Conservation (phyloP, 2,329 filamentous ascomycete genomes). For the Aspergillus pseudoglaucus region DNA sequence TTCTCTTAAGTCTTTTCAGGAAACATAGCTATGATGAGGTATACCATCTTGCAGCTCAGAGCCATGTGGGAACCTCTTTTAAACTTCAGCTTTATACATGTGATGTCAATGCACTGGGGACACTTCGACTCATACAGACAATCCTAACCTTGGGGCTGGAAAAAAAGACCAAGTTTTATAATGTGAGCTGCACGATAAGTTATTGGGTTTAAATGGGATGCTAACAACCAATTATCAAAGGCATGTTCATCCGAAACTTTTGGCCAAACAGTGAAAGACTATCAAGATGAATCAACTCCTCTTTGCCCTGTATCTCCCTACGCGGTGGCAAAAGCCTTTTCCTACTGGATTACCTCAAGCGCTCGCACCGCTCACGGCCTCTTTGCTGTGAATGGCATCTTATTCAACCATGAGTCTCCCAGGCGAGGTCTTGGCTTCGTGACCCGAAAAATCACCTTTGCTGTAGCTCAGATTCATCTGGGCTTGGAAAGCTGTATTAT, state of each 20-base stretch:
- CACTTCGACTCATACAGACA: constrained; percentile 1
- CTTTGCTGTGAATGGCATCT: constrained; percentile 3
- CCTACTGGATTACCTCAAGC: constrained; percentile 2
- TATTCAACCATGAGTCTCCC: constrained; percentile 6
- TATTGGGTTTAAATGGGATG: not conserved
- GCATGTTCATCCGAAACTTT: constrained; percentile 2
- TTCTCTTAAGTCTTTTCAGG: not conserved
- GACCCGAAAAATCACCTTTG: constrained; percentile 1
- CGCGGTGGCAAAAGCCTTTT: constrained; percentile 1
- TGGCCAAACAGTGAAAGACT: not conserved
- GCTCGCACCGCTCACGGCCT: constrained; percentile 1
- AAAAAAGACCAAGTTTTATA: constrained; percentile 1
- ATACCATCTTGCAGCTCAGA: not conserved
- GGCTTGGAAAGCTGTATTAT: not conserved
- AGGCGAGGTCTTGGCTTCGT: not conserved
- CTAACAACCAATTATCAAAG: not conserved
- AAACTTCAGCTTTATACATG: not conserved
- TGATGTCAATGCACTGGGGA: constrained; percentile 1
- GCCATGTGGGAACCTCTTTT: not conserved
- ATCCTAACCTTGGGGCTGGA: not conserved
- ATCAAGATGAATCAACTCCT: constrained; percentile 1
- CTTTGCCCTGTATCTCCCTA: constrained; percentile 3
- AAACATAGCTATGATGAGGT: not conserved
- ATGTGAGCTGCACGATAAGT: not conserved
- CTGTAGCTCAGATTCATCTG: not conserved